Conservation (phyloP, 2,329 filamentous ascomycete genomes). For the Cercospora nicotianae region DNA sequence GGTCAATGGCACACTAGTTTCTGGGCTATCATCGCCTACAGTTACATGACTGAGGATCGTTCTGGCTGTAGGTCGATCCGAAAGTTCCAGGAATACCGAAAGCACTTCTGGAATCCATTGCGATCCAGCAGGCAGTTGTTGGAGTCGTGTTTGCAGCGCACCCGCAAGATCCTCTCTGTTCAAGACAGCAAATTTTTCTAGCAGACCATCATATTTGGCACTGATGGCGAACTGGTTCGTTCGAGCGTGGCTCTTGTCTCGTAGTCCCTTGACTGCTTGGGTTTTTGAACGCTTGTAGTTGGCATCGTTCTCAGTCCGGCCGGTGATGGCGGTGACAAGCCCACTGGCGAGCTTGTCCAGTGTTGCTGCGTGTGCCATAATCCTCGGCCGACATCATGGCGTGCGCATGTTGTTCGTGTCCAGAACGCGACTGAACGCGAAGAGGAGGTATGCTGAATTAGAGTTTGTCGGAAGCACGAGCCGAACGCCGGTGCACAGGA, state of each 20-base stretch:
- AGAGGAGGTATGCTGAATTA: background rate
- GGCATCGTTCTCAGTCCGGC: constrained; percentile 39
- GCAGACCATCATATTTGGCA: constrained; percentile 53
- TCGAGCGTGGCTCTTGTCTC: constrained; percentile 45
- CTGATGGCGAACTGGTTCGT: constrained; percentile 53
- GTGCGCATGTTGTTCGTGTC: background rate
- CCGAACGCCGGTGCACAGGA: background rate
- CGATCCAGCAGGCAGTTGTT: constrained; percentile 57
- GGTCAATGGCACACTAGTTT: constrained; percentile 50
- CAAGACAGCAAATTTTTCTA: constrained; percentile 82
- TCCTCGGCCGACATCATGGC: constrained; percentile 9
- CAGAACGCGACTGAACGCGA: constrained; percentile 3
- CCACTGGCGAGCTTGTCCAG: constrained; percentile 67
- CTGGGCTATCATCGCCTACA: background rate
- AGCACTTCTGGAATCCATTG: constrained; percentile 79
- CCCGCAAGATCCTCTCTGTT: constrained; percentile 78
- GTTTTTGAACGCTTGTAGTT: constrained; percentile 42
- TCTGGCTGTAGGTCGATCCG: constrained; percentile 73
- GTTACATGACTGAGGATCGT: constrained; percentile 66
- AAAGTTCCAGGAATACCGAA: constrained; percentile 75
- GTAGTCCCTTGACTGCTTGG: constrained; percentile 42
- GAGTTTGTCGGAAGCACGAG: background rate
- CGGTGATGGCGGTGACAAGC: constrained; percentile 65
- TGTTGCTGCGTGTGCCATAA: constrained; percentile 70
- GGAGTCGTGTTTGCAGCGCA: constrained; percentile 60